Evolutionary conservation across 202 grass and related monocot species (phyloP).

Genomic region (Schoenoplectus triqueter): DNA sequence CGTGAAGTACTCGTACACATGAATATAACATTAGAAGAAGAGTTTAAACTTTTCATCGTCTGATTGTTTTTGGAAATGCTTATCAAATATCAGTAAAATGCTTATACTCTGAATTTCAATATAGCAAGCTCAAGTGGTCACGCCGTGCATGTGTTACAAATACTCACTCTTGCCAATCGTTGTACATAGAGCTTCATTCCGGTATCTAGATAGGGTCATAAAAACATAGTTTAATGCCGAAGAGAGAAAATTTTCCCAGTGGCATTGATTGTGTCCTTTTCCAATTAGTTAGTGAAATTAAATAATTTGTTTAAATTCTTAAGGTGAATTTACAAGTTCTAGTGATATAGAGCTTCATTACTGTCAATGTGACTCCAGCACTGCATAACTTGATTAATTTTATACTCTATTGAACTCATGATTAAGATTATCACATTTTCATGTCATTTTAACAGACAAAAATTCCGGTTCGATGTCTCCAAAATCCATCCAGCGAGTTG

Average conservation of each 20-base stretch:
- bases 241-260: too few species aligned
- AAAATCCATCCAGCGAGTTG: conserved; percentile 67
- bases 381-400: neutral
- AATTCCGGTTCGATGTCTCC: conserved; percentile 46
- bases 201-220: too few species aligned
- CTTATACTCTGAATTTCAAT: neutral
- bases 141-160: neutral
- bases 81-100: neutral
- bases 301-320: neutral
- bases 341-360: neutral
- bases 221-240: neutral
- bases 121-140: neutral
- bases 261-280: too few species aligned
- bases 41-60: neutral
- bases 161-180: neutral
- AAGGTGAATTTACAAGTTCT: neutral
- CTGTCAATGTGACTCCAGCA: neutral
- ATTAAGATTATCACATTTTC: neutral
- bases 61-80: neutral
- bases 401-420: neutral
- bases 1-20: neutral
- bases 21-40: neutral
- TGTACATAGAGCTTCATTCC: neutral
- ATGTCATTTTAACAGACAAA: conserved; percentile 14
- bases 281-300: neutral